Evolutionary conservation across 169 alveolate genomes (phyloP).

Genomic region (Cyclospora cayetanensis): DNA sequence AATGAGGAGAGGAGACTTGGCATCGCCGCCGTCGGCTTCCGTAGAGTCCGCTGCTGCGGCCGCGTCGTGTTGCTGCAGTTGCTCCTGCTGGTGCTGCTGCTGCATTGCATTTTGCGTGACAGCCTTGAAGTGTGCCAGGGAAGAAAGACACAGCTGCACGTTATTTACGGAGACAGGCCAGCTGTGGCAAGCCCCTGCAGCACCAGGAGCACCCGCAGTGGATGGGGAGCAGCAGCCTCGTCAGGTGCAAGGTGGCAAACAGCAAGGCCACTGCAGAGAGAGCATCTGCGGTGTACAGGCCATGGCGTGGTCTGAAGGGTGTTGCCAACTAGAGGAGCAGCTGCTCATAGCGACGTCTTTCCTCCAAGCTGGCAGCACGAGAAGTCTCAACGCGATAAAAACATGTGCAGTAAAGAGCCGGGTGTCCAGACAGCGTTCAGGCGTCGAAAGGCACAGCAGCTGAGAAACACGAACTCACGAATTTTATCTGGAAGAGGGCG

Average conservation of each 20-base stretch:
- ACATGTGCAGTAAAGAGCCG: too few relatives aligned
- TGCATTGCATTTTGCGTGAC: neutral
- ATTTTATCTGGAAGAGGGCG: neutral
- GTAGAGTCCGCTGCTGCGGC: neutral
- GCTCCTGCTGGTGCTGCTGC: conserved; percentile 36
- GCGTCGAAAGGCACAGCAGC: neutral
- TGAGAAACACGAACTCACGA: neutral
- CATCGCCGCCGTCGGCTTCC: neutral
- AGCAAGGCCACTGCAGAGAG: too few relatives aligned
- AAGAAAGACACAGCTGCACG: conserved; percentile 5
- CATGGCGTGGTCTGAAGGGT: too few relatives aligned
- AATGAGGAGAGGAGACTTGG: neutral
- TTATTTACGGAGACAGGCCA: conserved; percentile 2
- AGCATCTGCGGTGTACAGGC: too few relatives aligned
- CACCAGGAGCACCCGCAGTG: conserved; percentile 1
- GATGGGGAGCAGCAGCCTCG: conserved; percentile 1
- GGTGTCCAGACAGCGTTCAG: too few relatives aligned
- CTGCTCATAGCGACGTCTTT: too few relatives aligned
- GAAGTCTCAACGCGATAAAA: too few relatives aligned
- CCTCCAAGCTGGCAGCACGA: too few relatives aligned
- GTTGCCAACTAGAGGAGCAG: too few relatives aligned
- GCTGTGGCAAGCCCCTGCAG: conserved; percentile 12
- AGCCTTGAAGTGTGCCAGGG: neutral
- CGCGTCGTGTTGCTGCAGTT: neutral
- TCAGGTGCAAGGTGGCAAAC: neutral